Conservation (phyloP, 441 rosid species). For the Gossypium davidsonii region DNA sequence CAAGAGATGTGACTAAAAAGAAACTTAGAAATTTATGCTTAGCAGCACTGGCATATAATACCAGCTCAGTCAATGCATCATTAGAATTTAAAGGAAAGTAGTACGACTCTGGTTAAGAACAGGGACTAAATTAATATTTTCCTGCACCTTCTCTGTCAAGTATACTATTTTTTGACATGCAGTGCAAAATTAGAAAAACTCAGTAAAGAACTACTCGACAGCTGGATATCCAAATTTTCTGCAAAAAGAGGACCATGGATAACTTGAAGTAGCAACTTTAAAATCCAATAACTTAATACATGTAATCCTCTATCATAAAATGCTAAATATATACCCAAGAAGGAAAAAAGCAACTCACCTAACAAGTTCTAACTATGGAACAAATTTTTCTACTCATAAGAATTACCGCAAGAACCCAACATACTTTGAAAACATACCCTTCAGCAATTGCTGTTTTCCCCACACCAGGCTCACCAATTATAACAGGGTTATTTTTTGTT, state of each 20-base stretch:
- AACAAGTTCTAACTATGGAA: neutral
- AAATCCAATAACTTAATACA: neutral
- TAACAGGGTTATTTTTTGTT: conserved; percentile 58
- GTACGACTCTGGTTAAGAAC: neutral
- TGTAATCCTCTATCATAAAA: neutral
- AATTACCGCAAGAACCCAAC: neutral
- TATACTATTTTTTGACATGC: neutral
- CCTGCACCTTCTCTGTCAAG: neutral
- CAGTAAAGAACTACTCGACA: neutral
- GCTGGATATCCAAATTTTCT: neutral
- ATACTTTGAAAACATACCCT: conserved; percentile 33
- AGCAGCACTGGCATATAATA: neutral
- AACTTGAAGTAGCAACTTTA: neutral
- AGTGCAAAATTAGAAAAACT: neutral
- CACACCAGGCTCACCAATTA: conserved; percentile 30
- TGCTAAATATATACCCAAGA: neutral
- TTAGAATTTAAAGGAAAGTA: neutral
- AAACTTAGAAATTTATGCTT: neutral
- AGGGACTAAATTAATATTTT: neutral
- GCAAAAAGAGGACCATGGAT: neutral
- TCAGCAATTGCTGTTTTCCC: conserved; percentile 44
- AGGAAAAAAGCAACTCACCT: neutral
- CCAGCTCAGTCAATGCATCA: neutral
- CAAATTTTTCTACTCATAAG: neutral
- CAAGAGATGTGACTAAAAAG: neutral